Percentiles rank a stretch among this genome's conserved stretches.
Conservation (phyloP, 441 rosid genomes). For the Populus hybrid region DNA sequence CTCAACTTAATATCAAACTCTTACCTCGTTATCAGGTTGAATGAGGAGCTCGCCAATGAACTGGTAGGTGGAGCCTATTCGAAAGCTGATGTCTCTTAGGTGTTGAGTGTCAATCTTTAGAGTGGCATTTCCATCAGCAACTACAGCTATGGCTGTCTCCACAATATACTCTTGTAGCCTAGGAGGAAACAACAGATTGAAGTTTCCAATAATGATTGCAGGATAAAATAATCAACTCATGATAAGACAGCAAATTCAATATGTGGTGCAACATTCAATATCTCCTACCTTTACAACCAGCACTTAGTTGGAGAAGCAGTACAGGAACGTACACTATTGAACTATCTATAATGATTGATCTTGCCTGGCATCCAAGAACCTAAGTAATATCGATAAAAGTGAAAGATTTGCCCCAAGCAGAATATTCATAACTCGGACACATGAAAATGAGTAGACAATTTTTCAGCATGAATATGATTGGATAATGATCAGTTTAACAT, state of each 20-base stretch:
- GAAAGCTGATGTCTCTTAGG: conserved; percentile 61
- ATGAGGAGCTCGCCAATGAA: conserved; percentile 83
- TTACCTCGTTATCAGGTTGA: conserved; percentile 40
- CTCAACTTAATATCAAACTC: too few relatives aligned
- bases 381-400: background rate
- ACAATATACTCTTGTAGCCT: conserved; percentile 48
- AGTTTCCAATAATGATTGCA: too few relatives aligned
- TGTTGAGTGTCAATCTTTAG: conserved; percentile 65
- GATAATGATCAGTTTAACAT: background rate
- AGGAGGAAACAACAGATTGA: too few relatives aligned
- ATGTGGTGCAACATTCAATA: background rate
- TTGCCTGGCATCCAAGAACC: background rate
- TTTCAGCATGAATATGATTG: background rate
- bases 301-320: background rate
- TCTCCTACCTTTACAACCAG: background rate
- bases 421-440: background rate
- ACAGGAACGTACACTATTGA: background rate
- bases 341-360: background rate
- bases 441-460: background rate
- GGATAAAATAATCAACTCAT: background rate
- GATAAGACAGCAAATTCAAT: background rate
- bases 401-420: background rate
- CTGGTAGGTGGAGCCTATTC: conserved; percentile 64
- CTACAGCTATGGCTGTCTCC: conserved; percentile 52
- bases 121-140: conserved; percentile 50